A percentile compares a stretch with the other conserved stretches of the same genome.
These are phyloP conservation scores for Calonectria montana DNA, from an alignment of 2,329 filamentous ascomycete genomes.

Conservation along the genomic window DNA sequence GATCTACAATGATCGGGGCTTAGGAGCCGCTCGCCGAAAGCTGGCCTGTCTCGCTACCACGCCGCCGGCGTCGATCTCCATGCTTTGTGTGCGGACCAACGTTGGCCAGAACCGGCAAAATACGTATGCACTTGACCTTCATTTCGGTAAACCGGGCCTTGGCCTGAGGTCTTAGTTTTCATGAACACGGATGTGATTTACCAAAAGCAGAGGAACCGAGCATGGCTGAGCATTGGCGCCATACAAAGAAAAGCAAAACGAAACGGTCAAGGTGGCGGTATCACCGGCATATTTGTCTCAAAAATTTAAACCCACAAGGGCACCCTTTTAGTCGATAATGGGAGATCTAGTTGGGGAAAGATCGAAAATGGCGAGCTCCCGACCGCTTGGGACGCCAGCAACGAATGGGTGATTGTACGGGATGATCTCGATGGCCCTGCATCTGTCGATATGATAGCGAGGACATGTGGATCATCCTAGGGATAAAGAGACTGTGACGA, in stretches of 20 bases:
- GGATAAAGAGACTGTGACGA: neutral
- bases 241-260: neutral
- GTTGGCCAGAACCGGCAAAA: constrained; percentile 4
- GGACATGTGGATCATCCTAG: constrained; percentile 18
- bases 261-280: neutral
- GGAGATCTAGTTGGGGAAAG: neutral
- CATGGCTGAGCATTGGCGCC: neutral
- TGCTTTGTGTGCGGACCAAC: constrained; percentile 7
- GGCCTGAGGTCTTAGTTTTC: neutral
- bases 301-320: neutral
- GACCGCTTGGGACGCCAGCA: constrained; percentile 18
- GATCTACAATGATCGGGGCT: constrained; percentile 9
- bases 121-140: constrained; percentile 15
- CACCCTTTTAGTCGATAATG: neutral
- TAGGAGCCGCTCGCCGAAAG: neutral
- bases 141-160: constrained; percentile 17
- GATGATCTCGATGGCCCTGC: constrained; percentile 26
- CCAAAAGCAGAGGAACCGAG: neutral
- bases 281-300: neutral
- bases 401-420: constrained; percentile 1
- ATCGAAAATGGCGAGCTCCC: constrained; percentile 7
- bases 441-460: constrained; percentile 26
- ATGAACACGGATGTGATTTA: constrained; percentile 10
- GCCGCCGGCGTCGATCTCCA: constrained; percentile 25
- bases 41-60: constrained; percentile 28